These are phyloP conservation scores for Leptographium wingfieldii DNA, from an alignment of 2,329 filamentous ascomycete genomes.

Conservation along the genomic window DNA sequence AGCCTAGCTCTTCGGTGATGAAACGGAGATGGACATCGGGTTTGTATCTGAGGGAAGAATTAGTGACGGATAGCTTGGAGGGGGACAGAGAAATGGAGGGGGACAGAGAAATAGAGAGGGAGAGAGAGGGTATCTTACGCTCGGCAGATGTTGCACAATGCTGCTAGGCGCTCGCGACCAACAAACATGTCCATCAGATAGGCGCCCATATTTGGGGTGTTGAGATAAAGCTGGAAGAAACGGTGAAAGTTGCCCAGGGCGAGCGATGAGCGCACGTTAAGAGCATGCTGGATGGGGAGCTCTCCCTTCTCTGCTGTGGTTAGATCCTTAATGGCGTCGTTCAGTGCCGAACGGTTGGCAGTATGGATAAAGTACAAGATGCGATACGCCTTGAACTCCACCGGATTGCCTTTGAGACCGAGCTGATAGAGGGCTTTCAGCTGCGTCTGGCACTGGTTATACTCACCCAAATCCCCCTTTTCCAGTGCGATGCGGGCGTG, in stretches of 20 bases:
- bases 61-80: neutral
- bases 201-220: slow-evolving; percentile 91
- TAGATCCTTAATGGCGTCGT: slow-evolving; percentile 98
- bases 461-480: slow-evolving; percentile 99
- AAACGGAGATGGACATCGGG: slow-evolving; percentile 80
- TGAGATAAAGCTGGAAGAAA: slow-evolving; percentile 92
- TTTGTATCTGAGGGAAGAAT: slow-evolving; percentile 58
- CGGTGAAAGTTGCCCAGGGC: slow-evolving; percentile 93
- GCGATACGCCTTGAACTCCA: slow-evolving; percentile 98
- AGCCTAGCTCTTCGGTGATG: slow-evolving; percentile 89
- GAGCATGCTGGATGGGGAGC: slow-evolving; percentile 73
- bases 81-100: too few species aligned
- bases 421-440: slow-evolving; percentile 81
- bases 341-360: slow-evolving; percentile 94
- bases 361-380: slow-evolving; percentile 99
- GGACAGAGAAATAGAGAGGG: too few species aligned
- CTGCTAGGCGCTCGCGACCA: slow-evolving; percentile 78
- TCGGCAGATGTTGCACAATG: slow-evolving; percentile 86
- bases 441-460: slow-evolving; percentile 99
- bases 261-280: slow-evolving; percentile 81
- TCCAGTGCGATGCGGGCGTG: slow-evolving; percentile 95
- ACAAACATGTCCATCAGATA: slow-evolving; percentile 99
- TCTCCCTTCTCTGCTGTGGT: slow-evolving; percentile 90
- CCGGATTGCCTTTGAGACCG: slow-evolving; percentile 75
- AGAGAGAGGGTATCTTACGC: slow-evolving; percentile 50